Base-by-base conservation (phyloP, 495 filamentous ascomycete species). In the Penicillium dipodomyicola region DNA sequence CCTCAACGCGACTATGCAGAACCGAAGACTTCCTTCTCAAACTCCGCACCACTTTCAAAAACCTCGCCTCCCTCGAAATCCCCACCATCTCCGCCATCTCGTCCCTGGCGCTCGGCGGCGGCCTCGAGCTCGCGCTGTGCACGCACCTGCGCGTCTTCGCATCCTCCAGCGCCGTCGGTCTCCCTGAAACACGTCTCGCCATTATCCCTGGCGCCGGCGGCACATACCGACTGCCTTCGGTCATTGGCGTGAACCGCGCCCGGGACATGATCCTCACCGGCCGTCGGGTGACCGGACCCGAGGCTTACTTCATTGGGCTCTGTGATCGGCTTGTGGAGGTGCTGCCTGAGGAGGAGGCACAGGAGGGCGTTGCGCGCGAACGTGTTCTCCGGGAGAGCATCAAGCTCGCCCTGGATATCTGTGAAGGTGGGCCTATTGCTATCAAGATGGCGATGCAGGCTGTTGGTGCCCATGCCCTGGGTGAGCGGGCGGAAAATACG, bases 181-280 rank as follows among this genome's bases (percentile, higher is more conserved):
- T 98, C 3, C 94, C 94, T 2, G 94, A 98, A 65, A 97, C 94
- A 0, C 76, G 91, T 0, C 81, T 98, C 1, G 94, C 87, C 22
- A 97, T 98, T 64, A 87, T 97, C 56, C 94, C 94, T 6, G 94
- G 94, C 42, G 95, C 94, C 0, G 94, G 94, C 6, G 94, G 94
- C 17, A 96, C 92, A 0, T 92, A 89, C 67, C 85, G 94, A 5
- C 80, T 98, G 0, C 91, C 89, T 0, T 72, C 71, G 0, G 64
- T 97, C 15, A 85, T 97, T 51, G 95, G 94, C 5, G 68, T 83
- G 5, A 70, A 77, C 8, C 82, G 88, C 22, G 94, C 94, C 7
- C 76, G 91, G 43, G 91, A 97, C 65, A 69, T 97, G 45, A 84
- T 97, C 8, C 70, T 97, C 11, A 97, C 92, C 0, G 94, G 93